Base-by-base conservation (phyloP, 345 rosid species). In the Nasturtium officinale region DNA sequence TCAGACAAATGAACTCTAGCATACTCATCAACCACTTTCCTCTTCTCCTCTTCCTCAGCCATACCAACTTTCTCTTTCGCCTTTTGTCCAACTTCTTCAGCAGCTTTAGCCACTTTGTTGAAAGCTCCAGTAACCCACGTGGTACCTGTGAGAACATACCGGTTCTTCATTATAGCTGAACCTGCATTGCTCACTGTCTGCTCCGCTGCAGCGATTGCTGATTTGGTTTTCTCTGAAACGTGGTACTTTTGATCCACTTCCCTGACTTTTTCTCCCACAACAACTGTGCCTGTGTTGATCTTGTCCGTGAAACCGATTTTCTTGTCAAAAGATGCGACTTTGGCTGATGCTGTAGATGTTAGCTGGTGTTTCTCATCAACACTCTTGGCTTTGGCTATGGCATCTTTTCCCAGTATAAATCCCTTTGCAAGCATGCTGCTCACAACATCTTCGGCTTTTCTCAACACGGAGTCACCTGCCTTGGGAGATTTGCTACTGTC, bases 361-460 rank as follows among this genome's bases (percentile, higher is more conserved):
- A 95, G 66, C 77, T 88, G 94, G 84, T 88, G 98, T 75, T 87
- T 95, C 80, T 91, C 97, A 38, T 95, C 99, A 7, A 95, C 72
- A 40, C 78, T 77, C 90, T 85, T 95, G 28, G 96, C 98, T 81
- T 91, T 90, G 84, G 80, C 82, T 61, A 91, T 87, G 13, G 96
- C 96, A 62, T 88, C 96, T 85, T 91, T 95, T 54, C 99, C 97
- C 26, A 95, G 76, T 47, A 95, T 84, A 56, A 79, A 91, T 12
- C 99, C 97, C 82, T 84, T 95, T 21, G 99, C 99, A 77, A 95
- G 87, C 98, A 95, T 90, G 84, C 90, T 51, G 57, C 85, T 88
- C 33, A 91, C 90, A 21, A 87, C 96, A 59, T 95, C 99, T 85
- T 95, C 98, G 5, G 98, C 90, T 84, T 95, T 91, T 30, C 82